Conservation (phyloP, 108 stramenopile genomes). For the Hondaea fermentalgiana region DNA sequence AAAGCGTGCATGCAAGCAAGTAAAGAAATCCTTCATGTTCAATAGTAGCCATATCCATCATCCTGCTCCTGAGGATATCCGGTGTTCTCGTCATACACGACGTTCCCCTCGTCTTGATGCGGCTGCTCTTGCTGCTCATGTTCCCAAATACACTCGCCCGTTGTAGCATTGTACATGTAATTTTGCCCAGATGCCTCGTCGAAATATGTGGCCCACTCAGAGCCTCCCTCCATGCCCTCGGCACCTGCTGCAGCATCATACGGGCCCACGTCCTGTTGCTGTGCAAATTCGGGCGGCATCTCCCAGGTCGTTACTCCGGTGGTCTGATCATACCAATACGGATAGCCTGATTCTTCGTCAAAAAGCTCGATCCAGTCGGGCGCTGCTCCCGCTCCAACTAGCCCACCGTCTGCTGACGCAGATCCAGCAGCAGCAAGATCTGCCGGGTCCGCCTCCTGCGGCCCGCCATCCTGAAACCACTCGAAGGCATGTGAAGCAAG, state of each 20-base stretch:
- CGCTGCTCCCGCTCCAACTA: background rate
- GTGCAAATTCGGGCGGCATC: background rate
- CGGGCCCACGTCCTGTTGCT: too few species aligned
- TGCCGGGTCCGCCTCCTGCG: background rate
- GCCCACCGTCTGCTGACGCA: too few species aligned
- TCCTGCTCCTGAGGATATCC: background rate
- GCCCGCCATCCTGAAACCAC: slow-evolving; percentile 2
- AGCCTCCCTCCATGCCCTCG: background rate
- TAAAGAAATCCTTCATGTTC: background rate
- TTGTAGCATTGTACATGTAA: background rate
- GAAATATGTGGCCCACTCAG: background rate
- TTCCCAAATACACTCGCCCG: background rate
- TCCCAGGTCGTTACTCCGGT: background rate
- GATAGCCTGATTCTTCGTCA: background rate
- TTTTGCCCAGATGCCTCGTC: background rate
- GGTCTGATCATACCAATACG: background rate
- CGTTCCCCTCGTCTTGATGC: background rate
- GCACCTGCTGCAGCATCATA: background rate
- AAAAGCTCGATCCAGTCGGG: background rate
- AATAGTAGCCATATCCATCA: too few species aligned
- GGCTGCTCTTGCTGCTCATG: background rate
- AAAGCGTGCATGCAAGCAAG: background rate
- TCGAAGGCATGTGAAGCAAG: background rate
- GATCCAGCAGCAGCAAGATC: too few species aligned
- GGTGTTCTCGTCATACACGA: background rate